Percentiles rank a stretch among this genome's conserved stretches.
phyloP scores from a whole-genome alignment of 331 rosid species.

The Spiraea crenata region DNA sequence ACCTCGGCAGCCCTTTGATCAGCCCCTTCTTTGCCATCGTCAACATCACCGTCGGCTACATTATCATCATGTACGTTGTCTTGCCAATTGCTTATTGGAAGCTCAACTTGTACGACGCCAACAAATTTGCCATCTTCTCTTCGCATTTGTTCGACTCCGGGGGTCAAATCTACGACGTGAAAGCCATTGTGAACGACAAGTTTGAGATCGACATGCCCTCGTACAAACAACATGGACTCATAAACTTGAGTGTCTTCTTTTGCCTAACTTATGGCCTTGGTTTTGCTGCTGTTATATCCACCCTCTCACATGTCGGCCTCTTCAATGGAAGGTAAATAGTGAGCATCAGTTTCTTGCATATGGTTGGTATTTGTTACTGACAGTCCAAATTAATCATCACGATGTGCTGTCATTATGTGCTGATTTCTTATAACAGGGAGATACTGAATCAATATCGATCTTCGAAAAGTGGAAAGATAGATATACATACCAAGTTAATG shows the following conservation, averaged over 20 bases:
- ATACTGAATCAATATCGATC: conserved; percentile 57
- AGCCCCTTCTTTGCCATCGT: conserved; percentile 47
- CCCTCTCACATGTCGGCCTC: conserved; percentile 35
- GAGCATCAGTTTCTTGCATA: no score
- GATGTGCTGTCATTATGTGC: neutral
- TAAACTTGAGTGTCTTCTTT: conserved; percentile 39
- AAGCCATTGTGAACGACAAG: conserved; percentile 20
- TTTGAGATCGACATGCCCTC: conserved; percentile 23
- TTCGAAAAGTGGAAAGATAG: conserved; percentile 53
- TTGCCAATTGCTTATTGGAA: conserved; percentile 35
- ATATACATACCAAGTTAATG: conserved; percentile 82
- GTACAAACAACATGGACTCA: conserved; percentile 21
- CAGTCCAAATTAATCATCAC: no score
- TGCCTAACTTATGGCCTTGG: conserved; percentile 38
- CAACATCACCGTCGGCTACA: conserved; percentile 31
- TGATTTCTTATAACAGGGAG: conserved; percentile 47
- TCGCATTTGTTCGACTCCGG: conserved; percentile 26
- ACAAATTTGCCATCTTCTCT: conserved; percentile 34
- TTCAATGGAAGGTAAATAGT: conserved; percentile 37
- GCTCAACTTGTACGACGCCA: conserved; percentile 29
- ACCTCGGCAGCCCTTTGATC: conserved; percentile 34
- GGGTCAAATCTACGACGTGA: conserved; percentile 28
- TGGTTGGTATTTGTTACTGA: no score
- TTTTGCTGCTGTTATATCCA: conserved; percentile 37
- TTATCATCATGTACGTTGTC: conserved; percentile 24